These are phyloP conservation scores for Luvunga scandens DNA, from an alignment of 345 rosid species.

Conservation along the genomic window DNA sequence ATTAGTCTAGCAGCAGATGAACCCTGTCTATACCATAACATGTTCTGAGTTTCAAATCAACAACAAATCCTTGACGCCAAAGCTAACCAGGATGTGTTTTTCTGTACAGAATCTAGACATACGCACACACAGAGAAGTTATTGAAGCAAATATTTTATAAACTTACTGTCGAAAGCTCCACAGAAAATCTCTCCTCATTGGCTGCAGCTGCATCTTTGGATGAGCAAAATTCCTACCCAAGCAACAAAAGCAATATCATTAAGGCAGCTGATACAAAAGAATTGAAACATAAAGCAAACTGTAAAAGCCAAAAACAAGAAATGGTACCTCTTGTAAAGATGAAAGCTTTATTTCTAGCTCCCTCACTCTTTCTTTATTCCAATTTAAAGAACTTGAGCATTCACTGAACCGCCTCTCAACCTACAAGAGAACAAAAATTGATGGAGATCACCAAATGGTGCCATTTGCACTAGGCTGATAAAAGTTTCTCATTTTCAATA, in stretches of 20 bases:
- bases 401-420: slow-evolving; percentile 58
- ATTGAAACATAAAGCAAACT: slow-evolving; percentile 3
- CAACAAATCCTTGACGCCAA: background rate
- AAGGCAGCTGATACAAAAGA: slow-evolving; percentile 17
- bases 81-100: background rate
- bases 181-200: slow-evolving; percentile 64
- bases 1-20: background rate
- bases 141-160: background rate
- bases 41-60: background rate
- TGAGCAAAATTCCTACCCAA: slow-evolving; percentile 61
- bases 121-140: background rate
- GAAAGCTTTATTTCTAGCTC: slow-evolving; percentile 58
- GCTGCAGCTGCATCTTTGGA: slow-evolving; percentile 66
- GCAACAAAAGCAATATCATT: slow-evolving; percentile 21
- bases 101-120: background rate
- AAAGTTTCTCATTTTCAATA: too few relatives aligned
- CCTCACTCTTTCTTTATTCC: slow-evolving; percentile 74
- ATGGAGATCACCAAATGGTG: background rate
- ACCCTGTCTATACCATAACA: background rate
- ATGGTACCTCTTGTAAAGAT: slow-evolving; percentile 64
- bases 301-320: slow-evolving; percentile 1
- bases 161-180: slow-evolving; percentile 86
- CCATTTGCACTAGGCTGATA: too few relatives aligned
- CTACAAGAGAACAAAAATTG: slow-evolving; percentile 33
- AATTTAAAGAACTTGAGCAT: slow-evolving; percentile 59